These are phyloP conservation scores for Paraphoma sp. DNA, from an alignment of 2,329 filamentous ascomycete genomes.

Conservation along the genomic window DNA sequence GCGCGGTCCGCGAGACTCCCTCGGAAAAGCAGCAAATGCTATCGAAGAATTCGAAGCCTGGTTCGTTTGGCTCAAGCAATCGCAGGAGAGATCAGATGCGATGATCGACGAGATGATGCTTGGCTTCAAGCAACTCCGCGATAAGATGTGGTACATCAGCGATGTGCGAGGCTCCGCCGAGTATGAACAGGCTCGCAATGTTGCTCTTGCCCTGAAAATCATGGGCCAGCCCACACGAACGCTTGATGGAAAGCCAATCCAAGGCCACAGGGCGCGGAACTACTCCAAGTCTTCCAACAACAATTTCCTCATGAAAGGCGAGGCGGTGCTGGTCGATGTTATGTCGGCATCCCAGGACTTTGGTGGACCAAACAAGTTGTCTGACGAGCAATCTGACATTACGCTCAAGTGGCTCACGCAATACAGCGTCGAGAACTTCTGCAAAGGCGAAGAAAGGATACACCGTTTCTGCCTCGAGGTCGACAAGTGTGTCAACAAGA, in stretches of 20 bases:
- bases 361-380: conserved; percentile 91
- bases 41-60: conserved; percentile 82
- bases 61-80: conserved; percentile 84
- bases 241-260: conserved; percentile 48
- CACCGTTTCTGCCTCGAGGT: conserved; percentile 93
- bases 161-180: conserved; percentile 89
- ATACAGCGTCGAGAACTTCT: conserved; percentile 88
- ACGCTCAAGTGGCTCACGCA: conserved; percentile 83
- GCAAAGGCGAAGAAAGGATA: conserved; percentile 90
- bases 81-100: conserved; percentile 77
- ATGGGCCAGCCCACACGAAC: conserved; percentile 71
- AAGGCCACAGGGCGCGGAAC: conserved; percentile 49
- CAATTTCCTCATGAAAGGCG: conserved; percentile 76
- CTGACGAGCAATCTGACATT: conserved; percentile 91
- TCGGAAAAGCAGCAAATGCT: conserved; percentile 72
- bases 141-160: conserved; percentile 99
- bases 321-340: conserved; percentile 85
- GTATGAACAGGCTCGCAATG: conserved; percentile 85
- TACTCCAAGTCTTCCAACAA: conserved; percentile 55
- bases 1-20: conserved; percentile 71
- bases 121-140: conserved; percentile 75
- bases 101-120: conserved; percentile 77
- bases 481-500: conserved; percentile 81
- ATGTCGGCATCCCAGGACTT: conserved; percentile 83
- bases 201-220: conserved; percentile 85